phyloP scores from a whole-genome alignment of 768 basidiomycete species.

The Coprinopsis sp. region DNA sequence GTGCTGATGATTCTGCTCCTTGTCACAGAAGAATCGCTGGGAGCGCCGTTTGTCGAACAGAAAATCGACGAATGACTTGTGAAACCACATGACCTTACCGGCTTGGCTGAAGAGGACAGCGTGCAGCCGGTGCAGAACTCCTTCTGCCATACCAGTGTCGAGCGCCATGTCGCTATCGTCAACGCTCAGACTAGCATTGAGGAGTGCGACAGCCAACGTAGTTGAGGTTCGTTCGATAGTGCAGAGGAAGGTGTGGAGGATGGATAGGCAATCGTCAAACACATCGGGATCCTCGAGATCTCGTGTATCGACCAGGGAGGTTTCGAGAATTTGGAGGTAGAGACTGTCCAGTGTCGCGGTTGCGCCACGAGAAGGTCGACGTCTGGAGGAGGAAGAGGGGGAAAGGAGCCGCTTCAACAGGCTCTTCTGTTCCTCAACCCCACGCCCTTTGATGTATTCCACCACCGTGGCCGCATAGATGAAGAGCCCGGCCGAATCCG shows the following conservation, averaged over 20 bases:
- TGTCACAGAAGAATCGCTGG: conserved; percentile 7
- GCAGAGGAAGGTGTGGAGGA: conserved; percentile 12
- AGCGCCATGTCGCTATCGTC: conserved; percentile 6
- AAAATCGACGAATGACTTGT: conserved; percentile 15
- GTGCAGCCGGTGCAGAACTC: too few relatives aligned
- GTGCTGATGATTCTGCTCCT: conserved; percentile 1
- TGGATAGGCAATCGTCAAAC: neutral
- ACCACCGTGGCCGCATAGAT: conserved; percentile 14
- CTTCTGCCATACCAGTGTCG: too few relatives aligned
- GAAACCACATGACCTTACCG: conserved; percentile 8
- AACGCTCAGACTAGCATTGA: neutral
- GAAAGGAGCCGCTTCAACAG: neutral
- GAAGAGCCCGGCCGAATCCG: conserved; percentile 9
- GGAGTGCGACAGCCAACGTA: conserved; percentile 4
- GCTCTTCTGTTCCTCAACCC: conserved; percentile 2
- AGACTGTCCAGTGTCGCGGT: too few relatives aligned
- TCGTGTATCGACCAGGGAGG: conserved; percentile 8
- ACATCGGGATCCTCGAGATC: neutral
- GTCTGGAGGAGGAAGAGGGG: neutral
- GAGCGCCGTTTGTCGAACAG: conserved; percentile 7
- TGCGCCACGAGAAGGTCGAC: neutral
- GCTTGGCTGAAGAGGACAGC: conserved; percentile 8
- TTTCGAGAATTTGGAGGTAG: conserved; percentile 7
- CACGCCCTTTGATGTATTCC: too few relatives aligned
- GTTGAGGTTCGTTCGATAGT: too few relatives aligned